Evolutionary conservation across 2,329 filamentous ascomycete species (phyloP), one percentile per base, ranked within the genome.

Genomic region (Alternaria triticina): DNA sequence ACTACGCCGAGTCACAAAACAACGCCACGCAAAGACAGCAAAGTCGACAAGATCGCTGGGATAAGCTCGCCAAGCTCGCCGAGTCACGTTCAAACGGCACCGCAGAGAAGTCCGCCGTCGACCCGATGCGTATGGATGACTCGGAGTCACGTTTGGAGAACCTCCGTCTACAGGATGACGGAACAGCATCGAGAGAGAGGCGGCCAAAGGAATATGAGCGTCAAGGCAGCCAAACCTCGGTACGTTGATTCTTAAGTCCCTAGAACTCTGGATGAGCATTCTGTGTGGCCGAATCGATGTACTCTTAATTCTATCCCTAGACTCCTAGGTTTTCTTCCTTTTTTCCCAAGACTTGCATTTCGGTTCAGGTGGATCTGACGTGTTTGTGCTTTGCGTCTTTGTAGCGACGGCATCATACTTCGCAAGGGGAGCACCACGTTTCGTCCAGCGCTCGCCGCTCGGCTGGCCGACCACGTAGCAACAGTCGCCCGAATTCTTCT

Each of bases 1-100:
- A 98, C 69, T 99, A 99, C 82, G 96, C 94, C 6, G 95, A 98
- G 80, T 91, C 96, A 74, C 95, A 98, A 82, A 97, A 97, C 81
- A 96, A 89, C 67, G 93, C 94, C 4, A 90, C 92, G n/a, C 88
- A 93, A 64, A 89, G 94, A 59, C 91, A 97, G 80, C 89, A 91
- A 68, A 86, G 89, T 67, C 89, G 96, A 69, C 90, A 96, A 79
- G 89, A 90, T 70, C 94, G 95, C 77, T 99, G 96, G 96, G 93
- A 95, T 58, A 89, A 90, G 66, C 86, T 99, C 45, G 87, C 90
- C 54, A 91, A 96, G 70, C 89, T 93, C 79, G 94, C 94, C 43
- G 90, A 91, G 72, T 87, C 89, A 69, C 87, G 88, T 74, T 90
- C 90, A 74, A 85, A 84, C 59, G 81, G 79, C 23, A 77, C 69